Percentiles rank a stretch among this genome's conserved stretches.
Conservation (phyloP, 2,329 filamentous ascomycete species). For the Domatiomyces catenatus region DNA sequence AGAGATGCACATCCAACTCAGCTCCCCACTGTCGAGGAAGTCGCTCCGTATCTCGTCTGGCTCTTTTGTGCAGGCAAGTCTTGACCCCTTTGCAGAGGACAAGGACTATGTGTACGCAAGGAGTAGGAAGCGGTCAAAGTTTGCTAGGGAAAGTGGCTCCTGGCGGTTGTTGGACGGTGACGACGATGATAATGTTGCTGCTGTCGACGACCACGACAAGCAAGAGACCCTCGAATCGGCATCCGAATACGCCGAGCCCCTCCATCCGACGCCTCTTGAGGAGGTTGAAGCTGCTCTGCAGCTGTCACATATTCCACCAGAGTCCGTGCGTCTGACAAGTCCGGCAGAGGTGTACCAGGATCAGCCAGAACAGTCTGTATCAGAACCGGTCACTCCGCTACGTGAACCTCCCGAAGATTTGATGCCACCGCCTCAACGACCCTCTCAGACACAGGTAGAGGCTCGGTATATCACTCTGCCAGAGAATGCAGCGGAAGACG, state of each 20-base stretch:
- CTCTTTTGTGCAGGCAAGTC: slow-evolving; percentile 9
- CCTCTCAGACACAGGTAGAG: not conserved
- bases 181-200: slow-evolving; percentile 11
- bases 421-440: not conserved
- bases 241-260: not conserved
- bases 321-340: not conserved
- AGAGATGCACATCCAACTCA: slow-evolving; percentile 5
- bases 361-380: not conserved
- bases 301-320: not conserved
- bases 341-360: not conserved
- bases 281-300: not conserved
- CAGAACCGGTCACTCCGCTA: not conserved
- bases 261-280: not conserved
- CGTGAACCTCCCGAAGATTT: not conserved
- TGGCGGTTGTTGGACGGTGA: slow-evolving; percentile 56
- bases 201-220: too few species aligned
- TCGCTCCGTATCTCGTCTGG: slow-evolving; percentile 2
- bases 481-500: slow-evolving; percentile 1
- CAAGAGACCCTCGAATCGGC: not conserved
- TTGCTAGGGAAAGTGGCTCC: slow-evolving; percentile 47
- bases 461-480: not conserved
- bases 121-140: slow-evolving; percentile 55
- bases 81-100: slow-evolving; percentile 46
- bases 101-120: slow-evolving; percentile 45
- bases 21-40: slow-evolving; percentile 7